phyloP scores from a whole-genome alignment of 306 rosid species.

The Malus fusca region DNA sequence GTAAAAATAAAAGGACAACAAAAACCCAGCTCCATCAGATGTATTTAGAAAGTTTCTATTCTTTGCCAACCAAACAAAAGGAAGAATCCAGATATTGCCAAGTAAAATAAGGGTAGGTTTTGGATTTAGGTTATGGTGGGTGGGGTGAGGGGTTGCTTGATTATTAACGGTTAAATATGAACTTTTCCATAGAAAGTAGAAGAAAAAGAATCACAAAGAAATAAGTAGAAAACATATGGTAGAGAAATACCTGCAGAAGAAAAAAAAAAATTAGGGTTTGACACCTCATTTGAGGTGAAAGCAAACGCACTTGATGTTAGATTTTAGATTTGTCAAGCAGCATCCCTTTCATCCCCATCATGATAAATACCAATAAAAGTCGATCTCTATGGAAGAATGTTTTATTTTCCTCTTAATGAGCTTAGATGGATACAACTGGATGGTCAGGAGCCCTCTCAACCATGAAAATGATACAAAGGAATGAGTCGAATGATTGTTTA shows the following conservation, averaged over 20 bases:
- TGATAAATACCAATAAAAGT: slow-evolving; percentile 39
- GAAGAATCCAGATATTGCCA: slow-evolving; percentile 36
- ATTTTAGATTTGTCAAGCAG: slow-evolving; percentile 27
- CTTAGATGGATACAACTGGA: slow-evolving; percentile 63
- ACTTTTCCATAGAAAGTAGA: background rate
- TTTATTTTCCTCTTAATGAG: slow-evolving; percentile 59
- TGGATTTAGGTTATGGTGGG: slow-evolving; percentile 26
- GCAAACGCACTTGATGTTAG: slow-evolving; percentile 31
- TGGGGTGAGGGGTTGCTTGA: slow-evolving; percentile 40
- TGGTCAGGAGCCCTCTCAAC: slow-evolving; percentile 38
- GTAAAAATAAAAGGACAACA: background rate
- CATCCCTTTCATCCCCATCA: slow-evolving; percentile 38
- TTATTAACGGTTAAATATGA: slow-evolving; percentile 32
- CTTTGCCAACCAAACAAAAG: slow-evolving; percentile 34
- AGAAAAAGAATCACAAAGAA: background rate
- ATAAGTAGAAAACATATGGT: background rate
- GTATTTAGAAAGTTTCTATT: slow-evolving; percentile 15
- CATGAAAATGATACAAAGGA: slow-evolving; percentile 40
- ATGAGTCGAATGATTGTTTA: slow-evolving; percentile 30
- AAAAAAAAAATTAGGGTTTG: background rate
- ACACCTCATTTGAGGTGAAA: slow-evolving; percentile 1
- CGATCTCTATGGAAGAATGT: slow-evolving; percentile 43
- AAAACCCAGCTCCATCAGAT: background rate
- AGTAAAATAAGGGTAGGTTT: slow-evolving; percentile 27
- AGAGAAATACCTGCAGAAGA: background rate